Base-by-base conservation (phyloP, 1,284 basidiomycete species). In the Apiotrichum domesticum region DNA sequence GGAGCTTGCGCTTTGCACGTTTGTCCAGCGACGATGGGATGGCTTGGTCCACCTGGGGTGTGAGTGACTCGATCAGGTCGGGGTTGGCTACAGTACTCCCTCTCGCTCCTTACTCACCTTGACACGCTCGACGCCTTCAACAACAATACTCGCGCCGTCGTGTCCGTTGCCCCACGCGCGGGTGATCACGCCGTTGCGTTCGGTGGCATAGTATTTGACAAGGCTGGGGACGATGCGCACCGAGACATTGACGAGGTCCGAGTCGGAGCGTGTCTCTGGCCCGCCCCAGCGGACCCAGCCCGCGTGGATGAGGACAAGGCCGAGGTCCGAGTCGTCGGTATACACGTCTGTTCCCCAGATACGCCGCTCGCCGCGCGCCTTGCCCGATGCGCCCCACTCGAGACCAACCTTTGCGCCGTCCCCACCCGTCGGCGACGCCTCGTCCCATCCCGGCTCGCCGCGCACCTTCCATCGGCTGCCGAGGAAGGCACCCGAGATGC, bases 311-410 rank as follows among this genome's bases (percentile, higher is more conserved):
- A 80, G 76, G 50, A 82, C 75, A 13, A 78, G 76, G 1, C 81
- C 71, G 5, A 82, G 71, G 63, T 82, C 80, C 33, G 81, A 82
- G 65, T 83, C 82, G 66, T 83, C 82, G n/a, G 81, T 82, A 64
- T 82, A 83, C 41, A 82, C 79, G 54, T 82, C 81, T 3, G 80
- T 82, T 6, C 82, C 82, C 81, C 81, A 82, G 35, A 81, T 66
- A 43, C 76, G 71, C 39, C 80, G 68, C 34, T 72, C 61, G 6
- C 41, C 54, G 55, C 58, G 58, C 15, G 62, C 61, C 42, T 54
- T 35, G 21, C 54, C 47, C 15, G 42, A 21, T 37, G 48, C 42
- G 35, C 55, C 59, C 40, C 55, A 56, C 9, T 61, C 65, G 11
- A 65, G 62, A 4, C 65, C 63, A 9, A 62, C 58, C 2, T 49